Evolutionary conservation across 306 rosid genomes (phyloP).

Genomic region (Gastrolobium bilobum): DNA sequence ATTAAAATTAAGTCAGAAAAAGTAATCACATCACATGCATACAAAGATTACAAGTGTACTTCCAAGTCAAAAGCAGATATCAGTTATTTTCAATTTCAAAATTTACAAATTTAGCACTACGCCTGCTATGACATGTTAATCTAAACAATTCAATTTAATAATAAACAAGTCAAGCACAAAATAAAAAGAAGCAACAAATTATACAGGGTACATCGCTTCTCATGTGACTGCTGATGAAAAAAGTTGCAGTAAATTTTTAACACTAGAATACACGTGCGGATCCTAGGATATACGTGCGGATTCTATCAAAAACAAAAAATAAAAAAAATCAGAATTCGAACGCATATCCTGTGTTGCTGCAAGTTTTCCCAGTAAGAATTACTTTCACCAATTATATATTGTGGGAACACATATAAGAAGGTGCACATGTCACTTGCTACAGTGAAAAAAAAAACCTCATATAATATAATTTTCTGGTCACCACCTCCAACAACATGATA

Average conservation of each 20-base stretch:
- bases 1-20: not conserved
- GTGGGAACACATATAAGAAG: not conserved
- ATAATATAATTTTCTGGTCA: not conserved
- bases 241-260: too few species aligned
- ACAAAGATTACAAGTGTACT: slow-evolving; percentile 32
- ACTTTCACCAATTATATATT: too few species aligned
- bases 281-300: too few species aligned
- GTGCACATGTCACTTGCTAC: slow-evolving; percentile 1
- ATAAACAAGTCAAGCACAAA: not conserved
- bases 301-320: too few species aligned
- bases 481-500: slow-evolving; percentile 35
- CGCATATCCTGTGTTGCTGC: too few species aligned
- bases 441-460: not conserved
- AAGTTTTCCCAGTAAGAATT: too few species aligned
- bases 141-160: not conserved
- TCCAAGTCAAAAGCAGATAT: slow-evolving; percentile 4
- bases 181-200: not conserved
- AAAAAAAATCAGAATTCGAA: too few species aligned
- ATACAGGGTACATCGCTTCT: too few species aligned
- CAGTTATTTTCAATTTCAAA: not conserved
- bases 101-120: not conserved
- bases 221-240: too few species aligned
- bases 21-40: not conserved
- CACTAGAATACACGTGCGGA: too few species aligned
- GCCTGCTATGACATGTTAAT: not conserved